Conservation (phyloP, 177 flowering plant species). For the Telopea speciosissima region DNA sequence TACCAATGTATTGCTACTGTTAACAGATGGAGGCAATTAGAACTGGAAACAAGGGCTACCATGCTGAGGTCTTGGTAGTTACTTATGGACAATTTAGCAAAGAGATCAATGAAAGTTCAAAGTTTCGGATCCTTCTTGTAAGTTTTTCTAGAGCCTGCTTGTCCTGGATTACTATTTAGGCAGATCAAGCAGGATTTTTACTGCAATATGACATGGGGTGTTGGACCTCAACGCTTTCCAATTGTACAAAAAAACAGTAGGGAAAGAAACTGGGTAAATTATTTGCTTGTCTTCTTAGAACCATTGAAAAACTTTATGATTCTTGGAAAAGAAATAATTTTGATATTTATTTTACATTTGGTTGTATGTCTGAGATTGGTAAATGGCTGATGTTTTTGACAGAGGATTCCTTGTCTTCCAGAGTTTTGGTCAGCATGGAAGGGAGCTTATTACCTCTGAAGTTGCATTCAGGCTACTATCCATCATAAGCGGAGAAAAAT, state of each 20-base stretch:
- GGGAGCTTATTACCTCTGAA: slow-evolving; percentile 96
- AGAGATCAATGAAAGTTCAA: slow-evolving; percentile 46
- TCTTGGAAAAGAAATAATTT: not conserved
- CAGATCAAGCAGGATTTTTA: not conserved
- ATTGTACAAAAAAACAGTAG: not conserved
- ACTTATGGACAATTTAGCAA: slow-evolving; percentile 50
- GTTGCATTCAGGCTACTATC: slow-evolving; percentile 78
- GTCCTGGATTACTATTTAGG: not conserved
- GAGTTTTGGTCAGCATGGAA: slow-evolving; percentile 99
- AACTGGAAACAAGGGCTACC: slow-evolving; percentile 61
- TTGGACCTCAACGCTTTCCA: not conserved
- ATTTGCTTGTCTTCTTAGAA: not conserved
- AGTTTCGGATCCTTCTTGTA: slow-evolving; percentile 89
- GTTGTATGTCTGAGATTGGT: slow-evolving; percentile 51
- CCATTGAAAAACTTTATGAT: not conserved
- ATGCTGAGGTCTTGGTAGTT: slow-evolving; percentile 65
- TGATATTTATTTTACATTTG: slow-evolving; percentile 7
- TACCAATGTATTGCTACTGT: slow-evolving; percentile 5
- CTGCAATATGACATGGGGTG: not conserved
- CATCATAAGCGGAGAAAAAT: slow-evolving; percentile 67
- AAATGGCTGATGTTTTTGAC: slow-evolving; percentile 81
- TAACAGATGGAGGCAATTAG: slow-evolving; percentile 59
- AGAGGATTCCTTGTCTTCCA: slow-evolving; percentile 99
- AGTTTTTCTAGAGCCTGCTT: slow-evolving; percentile 24
- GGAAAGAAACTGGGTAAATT: not conserved